Percentiles rank a stretch among this genome's conserved stretches.
phyloP scores from a whole-genome alignment of 495 filamentous ascomycete species.

The Hyphodiscus hymeniophilus region DNA sequence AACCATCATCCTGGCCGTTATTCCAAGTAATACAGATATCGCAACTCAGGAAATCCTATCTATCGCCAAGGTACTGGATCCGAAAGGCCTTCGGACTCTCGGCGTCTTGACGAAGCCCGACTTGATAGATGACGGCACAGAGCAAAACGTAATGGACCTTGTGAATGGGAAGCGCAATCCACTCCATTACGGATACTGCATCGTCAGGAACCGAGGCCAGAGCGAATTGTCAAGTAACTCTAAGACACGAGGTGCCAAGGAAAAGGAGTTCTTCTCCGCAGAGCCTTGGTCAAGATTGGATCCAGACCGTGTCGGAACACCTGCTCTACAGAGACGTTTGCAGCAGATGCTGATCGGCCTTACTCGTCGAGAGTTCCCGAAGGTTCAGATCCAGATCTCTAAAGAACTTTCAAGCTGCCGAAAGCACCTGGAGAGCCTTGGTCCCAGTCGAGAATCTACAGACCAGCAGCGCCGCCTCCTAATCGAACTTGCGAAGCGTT shows the following conservation, averaged over 20 bases:
- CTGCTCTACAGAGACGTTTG: conserved; percentile 36
- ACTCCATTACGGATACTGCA: conserved; percentile 44
- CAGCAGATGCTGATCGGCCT: conserved; percentile 34
- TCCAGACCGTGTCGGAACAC: conserved; percentile 40
- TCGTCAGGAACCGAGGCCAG: conserved; percentile 45
- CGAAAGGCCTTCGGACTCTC: conserved; percentile 41
- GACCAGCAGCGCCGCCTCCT: conserved; percentile 12
- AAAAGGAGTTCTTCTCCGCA: conserved; percentile 30
- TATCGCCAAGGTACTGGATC: conserved; percentile 42
- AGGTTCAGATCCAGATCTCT: conserved; percentile 37
- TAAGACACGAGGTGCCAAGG: conserved; percentile 12
- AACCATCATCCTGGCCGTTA: conserved; percentile 49
- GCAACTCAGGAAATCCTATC: conserved; percentile 53
- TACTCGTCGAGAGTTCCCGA: conserved; percentile 43
- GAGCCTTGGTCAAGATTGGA: conserved; percentile 36
- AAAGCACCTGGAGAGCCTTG: conserved; percentile 32
- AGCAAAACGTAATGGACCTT: conserved; percentile 37
- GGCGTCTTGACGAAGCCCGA: conserved; percentile 57
- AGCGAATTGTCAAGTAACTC: no score
- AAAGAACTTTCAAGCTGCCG: conserved; percentile 29
- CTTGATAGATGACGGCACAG: conserved; percentile 40
- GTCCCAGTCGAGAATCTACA: conserved; percentile 21
- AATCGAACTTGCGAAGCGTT: conserved; percentile 5
- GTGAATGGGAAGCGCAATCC: conserved; percentile 33
- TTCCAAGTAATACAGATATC: conserved; percentile 52